Evolutionary conservation across 805 yeast genomes (phyloP).

Genomic region (Teunomyces lycoperdinae): DNA sequence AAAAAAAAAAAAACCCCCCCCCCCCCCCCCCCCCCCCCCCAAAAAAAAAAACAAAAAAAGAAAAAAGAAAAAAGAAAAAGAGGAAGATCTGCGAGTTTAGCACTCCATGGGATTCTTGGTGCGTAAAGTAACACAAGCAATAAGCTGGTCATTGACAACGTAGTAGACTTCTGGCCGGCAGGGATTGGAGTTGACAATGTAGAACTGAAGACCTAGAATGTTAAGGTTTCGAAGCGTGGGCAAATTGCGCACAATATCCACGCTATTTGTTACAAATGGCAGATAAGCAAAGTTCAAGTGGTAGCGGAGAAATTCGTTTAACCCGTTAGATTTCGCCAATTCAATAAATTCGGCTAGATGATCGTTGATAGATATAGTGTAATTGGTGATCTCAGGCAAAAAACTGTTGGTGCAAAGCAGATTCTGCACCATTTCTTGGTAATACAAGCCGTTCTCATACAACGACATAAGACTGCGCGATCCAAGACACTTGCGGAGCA

Average conservation of each 20-base stretch:
- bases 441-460: conserved; percentile 15
- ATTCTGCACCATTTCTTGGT: conserved; percentile 3
- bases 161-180: conserved; percentile 1
- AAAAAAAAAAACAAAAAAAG: background rate
- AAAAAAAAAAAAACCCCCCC: too few relatives aligned
- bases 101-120: background rate
- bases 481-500: conserved; percentile 13
- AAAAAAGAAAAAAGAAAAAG: background rate
- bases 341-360: conserved; percentile 8
- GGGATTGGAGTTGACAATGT: background rate
- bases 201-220: conserved; percentile 1
- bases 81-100: background rate
- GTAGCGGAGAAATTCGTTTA: conserved; percentile 10
- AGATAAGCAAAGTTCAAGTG: conserved; percentile 10
- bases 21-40: too few relatives aligned
- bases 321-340: conserved; percentile 4
- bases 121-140: background rate
- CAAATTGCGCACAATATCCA: conserved; percentile 7
- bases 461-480: conserved; percentile 3
- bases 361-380: conserved; percentile 8
- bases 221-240: background rate
- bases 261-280: conserved; percentile 8
- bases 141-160: background rate
- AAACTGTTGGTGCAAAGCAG: conserved; percentile 5
- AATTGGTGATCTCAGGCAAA: conserved; percentile 4